Evolutionary conservation across 441 rosid genomes (phyloP).

Genomic region (Gossypium aridum): DNA sequence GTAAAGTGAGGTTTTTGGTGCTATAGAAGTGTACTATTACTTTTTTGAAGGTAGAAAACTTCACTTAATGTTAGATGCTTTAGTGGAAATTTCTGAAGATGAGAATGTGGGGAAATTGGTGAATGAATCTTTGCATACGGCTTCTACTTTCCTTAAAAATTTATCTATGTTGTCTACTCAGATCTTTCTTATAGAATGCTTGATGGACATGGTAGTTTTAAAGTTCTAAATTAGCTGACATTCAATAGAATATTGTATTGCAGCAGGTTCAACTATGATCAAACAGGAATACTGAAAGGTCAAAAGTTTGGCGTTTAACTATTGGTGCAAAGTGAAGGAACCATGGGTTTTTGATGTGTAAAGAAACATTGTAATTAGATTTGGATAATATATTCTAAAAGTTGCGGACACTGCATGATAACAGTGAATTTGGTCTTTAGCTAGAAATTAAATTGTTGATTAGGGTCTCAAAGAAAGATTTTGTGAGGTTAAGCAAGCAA

Average conservation of each 20-base stretch:
- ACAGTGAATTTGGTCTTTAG: not conserved
- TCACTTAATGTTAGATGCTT: not conserved
- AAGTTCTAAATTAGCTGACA: not conserved
- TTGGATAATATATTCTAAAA: not conserved
- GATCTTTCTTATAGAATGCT: not conserved
- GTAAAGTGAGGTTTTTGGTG: not conserved
- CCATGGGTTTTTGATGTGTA: not conserved
- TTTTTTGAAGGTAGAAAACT: not conserved
- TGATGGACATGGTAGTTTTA: not conserved
- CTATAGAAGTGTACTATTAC: not conserved
- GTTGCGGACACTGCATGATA: not conserved
- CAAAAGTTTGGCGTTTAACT: not conserved
- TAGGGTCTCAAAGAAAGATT: not conserved
- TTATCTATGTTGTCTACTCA: not conserved
- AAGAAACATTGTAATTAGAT: not conserved
- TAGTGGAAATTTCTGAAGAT: not conserved
- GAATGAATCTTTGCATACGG: not conserved
- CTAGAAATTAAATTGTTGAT: not conserved
- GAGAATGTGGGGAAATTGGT: not conserved
- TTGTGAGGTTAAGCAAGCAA: not conserved
- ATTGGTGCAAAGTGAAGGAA: not conserved
- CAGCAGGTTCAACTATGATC: not conserved
- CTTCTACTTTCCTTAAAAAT: not conserved
- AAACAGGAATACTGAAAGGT: not conserved
- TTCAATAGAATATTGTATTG: not conserved